Evolutionary conservation across 805 yeast species (phyloP), one percentile per base, ranked within the genome.

Genomic region (Naumovozyma baii): DNA sequence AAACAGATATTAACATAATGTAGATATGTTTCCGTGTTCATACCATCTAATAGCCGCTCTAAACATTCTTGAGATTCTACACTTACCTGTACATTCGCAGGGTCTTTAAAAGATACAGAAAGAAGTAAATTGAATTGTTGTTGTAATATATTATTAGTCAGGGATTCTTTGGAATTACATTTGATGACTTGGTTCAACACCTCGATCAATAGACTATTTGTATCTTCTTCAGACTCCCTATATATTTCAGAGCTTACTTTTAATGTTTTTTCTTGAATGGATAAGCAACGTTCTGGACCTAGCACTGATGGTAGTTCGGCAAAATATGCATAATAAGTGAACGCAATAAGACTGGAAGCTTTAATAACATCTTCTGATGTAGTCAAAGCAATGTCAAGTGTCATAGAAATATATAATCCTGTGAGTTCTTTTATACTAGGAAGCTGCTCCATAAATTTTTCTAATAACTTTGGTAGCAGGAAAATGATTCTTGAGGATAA

Each of bases 191-290:
- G 41, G 1, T 78, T 68, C n/a, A 83, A 59, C 0, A 82, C 72
- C 54, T 87, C 95, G 10, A 83, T 69, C 32, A 88, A 59, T 35
- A 82, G 68, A 1, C 87, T 74, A 28, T 83, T 76, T 0, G 95
- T 73, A 51, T 88, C 97, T 34, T 85, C 95, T 34, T 78, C 83
- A 0, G 92, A 73, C 1, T 75, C 80, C 1, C 69, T 72, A 3
- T 72, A 53, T 8, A 90, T 57, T 2, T 69, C 56, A 2, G 57
- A 51, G 9, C 78, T 68, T 0, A 74, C 45, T 1, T 47, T 34
- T 29, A 73, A 52, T 9, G 66, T 46, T 3, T 46, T 45, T 5
- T 40, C 36, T 42, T 58, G 61, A 8, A 49, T 33, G 8, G 42
- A 28, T 22, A 49, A 47, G 20, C 55, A 48, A 5, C 40, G 34